Conservation (phyloP, 2,329 filamentous ascomycete genomes). For the Daldinia sp. region DNA sequence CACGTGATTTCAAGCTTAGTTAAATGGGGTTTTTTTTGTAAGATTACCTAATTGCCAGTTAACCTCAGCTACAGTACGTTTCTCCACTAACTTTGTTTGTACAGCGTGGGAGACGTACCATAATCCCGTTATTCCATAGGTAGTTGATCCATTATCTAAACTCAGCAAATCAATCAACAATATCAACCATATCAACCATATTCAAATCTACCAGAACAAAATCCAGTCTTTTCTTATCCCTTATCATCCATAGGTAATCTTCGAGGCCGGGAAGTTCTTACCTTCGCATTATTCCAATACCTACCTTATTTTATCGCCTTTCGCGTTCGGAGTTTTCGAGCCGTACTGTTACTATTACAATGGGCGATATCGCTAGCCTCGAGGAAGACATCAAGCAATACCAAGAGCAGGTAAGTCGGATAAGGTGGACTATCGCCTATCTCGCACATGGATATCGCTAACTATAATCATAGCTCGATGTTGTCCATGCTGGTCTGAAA, state of each 20-base stretch:
- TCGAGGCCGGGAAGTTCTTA: background rate
- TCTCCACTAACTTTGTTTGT: background rate
- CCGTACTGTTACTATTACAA: slow-evolving; percentile 46
- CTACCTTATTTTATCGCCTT: background rate
- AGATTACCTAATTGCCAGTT: background rate
- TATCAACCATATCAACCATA: background rate
- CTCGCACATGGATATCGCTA: slow-evolving; percentile 3
- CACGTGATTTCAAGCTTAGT: too few species aligned
- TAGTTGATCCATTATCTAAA: background rate
- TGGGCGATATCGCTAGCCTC: slow-evolving; percentile 59
- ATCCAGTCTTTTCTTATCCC: background rate
- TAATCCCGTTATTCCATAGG: background rate
- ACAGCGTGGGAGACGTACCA: background rate
- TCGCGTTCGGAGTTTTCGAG: background rate
- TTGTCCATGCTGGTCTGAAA: slow-evolving; percentile 79
- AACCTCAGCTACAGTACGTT: background rate
- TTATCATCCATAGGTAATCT: background rate
- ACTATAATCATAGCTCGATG: slow-evolving; percentile 72
- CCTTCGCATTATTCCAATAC: background rate
- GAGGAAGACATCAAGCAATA: slow-evolving; percentile 67
- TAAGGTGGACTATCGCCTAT: background rate
- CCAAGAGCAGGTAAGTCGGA: slow-evolving; percentile 65
- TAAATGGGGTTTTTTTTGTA: too few species aligned
- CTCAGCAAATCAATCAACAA: background rate
- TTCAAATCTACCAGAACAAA: background rate